Conservation (phyloP, 2,329 filamentous ascomycete species). For the Phoma sp. region DNA sequence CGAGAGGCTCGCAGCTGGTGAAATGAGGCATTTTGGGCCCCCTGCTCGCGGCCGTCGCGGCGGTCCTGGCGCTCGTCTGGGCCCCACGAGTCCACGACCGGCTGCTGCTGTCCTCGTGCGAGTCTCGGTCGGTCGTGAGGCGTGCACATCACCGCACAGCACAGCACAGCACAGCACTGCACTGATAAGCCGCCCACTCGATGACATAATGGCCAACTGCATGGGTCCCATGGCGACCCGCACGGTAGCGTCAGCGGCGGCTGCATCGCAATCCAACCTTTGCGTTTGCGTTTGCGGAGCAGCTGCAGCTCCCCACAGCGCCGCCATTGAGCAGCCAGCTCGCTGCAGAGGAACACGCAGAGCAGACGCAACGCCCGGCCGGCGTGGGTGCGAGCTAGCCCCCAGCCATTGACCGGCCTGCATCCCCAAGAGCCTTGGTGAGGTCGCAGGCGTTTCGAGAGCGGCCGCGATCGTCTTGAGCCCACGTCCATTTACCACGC, state of each 20-base stretch:
- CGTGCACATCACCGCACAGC: background rate
- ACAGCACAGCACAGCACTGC: background rate
- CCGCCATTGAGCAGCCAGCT: background rate
- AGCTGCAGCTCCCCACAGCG: conserved; percentile 17
- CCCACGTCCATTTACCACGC: conserved; percentile 3
- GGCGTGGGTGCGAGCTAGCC: background rate
- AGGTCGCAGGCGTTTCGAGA: conserved; percentile 19
- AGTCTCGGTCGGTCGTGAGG: conserved; percentile 10
- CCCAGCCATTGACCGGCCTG: background rate
- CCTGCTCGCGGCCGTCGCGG: no score
- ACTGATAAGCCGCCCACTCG: conserved; percentile 12
- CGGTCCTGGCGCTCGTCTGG: background rate
- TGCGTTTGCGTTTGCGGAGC: conserved; percentile 6
- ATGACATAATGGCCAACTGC: conserved; percentile 17
- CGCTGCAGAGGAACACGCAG: background rate
- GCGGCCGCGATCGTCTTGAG: conserved; percentile 19
- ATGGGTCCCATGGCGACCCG: conserved; percentile 14
- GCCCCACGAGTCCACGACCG: conserved; percentile 17
- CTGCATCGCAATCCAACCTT: conserved; percentile 14
- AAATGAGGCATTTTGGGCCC: conserved; percentile 21
- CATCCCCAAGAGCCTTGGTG: conserved; percentile 10
- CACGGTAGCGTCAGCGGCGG: conserved; percentile 21
- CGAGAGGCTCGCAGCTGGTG: conserved; percentile 10
- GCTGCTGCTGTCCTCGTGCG: conserved; percentile 11
- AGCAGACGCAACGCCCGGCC: background rate